phyloP scores from a whole-genome alignment of 192 early-diverging fungal species.

The Phycomyces nitens region DNA sequence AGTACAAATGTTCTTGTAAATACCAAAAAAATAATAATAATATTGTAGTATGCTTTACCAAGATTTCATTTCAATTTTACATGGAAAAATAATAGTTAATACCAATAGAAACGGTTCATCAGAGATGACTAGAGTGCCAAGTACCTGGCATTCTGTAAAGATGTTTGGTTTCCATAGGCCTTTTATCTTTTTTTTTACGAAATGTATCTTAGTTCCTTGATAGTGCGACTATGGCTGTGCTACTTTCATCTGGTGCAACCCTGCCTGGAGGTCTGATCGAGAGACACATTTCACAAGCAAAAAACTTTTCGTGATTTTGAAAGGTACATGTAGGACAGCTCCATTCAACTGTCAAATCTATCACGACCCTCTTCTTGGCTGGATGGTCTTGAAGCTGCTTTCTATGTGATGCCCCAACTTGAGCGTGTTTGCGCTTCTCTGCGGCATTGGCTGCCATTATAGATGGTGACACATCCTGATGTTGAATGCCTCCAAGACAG shows the following conservation, averaged over 20 bases:
- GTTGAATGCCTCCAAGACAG: constrained; percentile 32
- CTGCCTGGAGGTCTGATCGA: constrained; percentile 14
- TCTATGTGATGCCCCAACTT: constrained; percentile 49
- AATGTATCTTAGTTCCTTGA: too few species aligned
- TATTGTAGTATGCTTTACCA: constrained; percentile 2
- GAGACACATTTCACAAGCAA: constrained; percentile 48
- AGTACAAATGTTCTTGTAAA: constrained; percentile 59
- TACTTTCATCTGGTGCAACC: too few species aligned
- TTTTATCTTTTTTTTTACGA: too few species aligned
- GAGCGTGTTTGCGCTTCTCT: constrained; percentile 59
- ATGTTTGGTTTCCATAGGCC: too few species aligned
- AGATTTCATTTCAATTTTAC: not conserved
- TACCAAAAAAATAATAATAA: not conserved
- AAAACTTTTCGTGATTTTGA: constrained; percentile 38
- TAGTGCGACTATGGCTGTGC: too few species aligned
- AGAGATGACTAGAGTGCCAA: too few species aligned
- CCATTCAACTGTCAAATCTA: constrained; percentile 33
- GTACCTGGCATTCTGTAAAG: too few species aligned
- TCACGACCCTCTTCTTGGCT: not conserved
- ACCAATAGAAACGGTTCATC: not conserved
- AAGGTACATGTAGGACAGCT: constrained; percentile 56
- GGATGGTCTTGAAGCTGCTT: not conserved
- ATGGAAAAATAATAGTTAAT: constrained; percentile 1
- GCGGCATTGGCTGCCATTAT: constrained; percentile 68
- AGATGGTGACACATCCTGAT: constrained; percentile 42